phyloP scores from a whole-genome alignment of 1,284 basidiomycete genomes.

The Stygiomarasmius scandens region DNA sequence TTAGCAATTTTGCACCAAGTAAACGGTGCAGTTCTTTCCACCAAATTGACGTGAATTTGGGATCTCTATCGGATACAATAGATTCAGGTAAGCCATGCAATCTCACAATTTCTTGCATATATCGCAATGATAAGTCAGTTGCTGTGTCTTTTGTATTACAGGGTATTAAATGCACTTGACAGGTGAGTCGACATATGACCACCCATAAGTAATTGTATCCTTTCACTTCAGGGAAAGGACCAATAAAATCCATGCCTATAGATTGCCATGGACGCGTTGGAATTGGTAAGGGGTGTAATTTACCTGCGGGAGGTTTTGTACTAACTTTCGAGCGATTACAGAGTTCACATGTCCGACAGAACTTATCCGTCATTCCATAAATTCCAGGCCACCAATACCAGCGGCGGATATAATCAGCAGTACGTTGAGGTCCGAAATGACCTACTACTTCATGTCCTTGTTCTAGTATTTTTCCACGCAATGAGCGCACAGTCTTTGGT shows the following conservation, averaged over 20 bases:
- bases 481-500: neutral
- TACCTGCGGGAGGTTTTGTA: conserved; percentile 17
- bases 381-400: no score
- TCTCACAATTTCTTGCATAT: conserved; percentile 24
- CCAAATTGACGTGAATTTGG: conserved; percentile 29
- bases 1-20: conserved; percentile 22
- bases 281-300: conserved; percentile 28
- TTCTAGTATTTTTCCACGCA: conserved; percentile 16
- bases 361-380: no score
- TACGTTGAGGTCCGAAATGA: no score
- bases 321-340: conserved; percentile 26
- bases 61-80: conserved; percentile 29
- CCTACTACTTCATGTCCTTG: no score
- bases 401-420: no score
- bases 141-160: no score
- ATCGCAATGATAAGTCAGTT: conserved; percentile 20
- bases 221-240: no score
- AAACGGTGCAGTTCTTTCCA: conserved; percentile 29
- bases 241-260: no score
- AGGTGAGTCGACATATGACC: conserved; percentile 23
- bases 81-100: conserved; percentile 27
- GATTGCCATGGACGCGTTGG: no score
- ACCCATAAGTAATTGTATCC: conserved; percentile 22
- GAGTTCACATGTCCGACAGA: conserved; percentile 21
- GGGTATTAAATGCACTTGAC: conserved; percentile 23